Percentiles rank a stretch among this genome's conserved stretches.
Conservation (phyloP, 495 filamentous ascomycete species). For the Talaromyces adpressus region DNA sequence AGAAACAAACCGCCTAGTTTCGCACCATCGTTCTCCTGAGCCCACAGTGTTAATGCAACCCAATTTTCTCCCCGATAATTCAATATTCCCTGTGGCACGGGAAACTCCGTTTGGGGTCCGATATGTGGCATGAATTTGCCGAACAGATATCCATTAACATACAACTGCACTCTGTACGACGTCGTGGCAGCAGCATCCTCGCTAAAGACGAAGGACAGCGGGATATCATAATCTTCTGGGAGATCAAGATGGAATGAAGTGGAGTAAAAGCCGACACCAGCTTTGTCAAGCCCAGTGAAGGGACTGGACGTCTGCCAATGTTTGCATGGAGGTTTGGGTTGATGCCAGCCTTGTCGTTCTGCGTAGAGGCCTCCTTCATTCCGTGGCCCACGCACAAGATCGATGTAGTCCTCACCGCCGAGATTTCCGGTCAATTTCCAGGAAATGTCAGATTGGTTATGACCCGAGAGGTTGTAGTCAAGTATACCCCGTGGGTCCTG, state of each 20-base stretch:
- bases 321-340: slow-evolving; percentile 29
- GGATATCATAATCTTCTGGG: slow-evolving; percentile 50
- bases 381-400: slow-evolving; percentile 59
- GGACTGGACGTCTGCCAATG: too few species aligned
- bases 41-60: slow-evolving; percentile 56
- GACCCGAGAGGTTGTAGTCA: slow-evolving; percentile 45
- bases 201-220: slow-evolving; percentile 52
- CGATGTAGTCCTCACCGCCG: slow-evolving; percentile 62
- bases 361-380: slow-evolving; percentile 71
- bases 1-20: slow-evolving; percentile 49
- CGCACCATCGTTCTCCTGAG: slow-evolving; percentile 61
- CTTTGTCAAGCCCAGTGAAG: slow-evolving; percentile 45
- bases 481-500: slow-evolving; percentile 67
- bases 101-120: slow-evolving; percentile 64
- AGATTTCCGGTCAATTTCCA: slow-evolving; percentile 81
- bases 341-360: slow-evolving; percentile 67
- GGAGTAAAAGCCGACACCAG: slow-evolving; percentile 59
- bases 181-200: too few species aligned
- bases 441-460: slow-evolving; percentile 39
- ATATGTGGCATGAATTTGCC: slow-evolving; percentile 67
- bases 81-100: slow-evolving; percentile 61
- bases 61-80: slow-evolving; percentile 58
- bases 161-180: slow-evolving; percentile 55
- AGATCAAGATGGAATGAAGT: slow-evolving; percentile 52
- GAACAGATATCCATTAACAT: slow-evolving; percentile 71